phyloP scores from a whole-genome alignment of 1,284 basidiomycete species.

The Filobasidium uniguttulatum region DNA sequence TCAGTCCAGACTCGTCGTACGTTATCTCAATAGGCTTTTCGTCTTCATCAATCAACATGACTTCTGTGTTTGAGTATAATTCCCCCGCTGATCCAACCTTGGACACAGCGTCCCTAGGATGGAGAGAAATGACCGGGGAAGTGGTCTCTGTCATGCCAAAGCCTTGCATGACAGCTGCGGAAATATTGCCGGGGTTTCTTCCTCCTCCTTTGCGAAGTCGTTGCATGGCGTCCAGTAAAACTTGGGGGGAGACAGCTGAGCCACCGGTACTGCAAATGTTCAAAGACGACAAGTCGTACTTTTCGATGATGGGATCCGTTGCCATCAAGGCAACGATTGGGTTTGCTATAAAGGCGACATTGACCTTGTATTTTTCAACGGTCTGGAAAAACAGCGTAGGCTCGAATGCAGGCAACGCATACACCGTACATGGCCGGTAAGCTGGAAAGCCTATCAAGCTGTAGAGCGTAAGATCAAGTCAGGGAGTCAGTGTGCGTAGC shows the following conservation, averaged over 20 bases:
- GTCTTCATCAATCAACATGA: slow-evolving; percentile 47
- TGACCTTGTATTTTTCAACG: slow-evolving; percentile 58
- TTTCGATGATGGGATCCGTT: slow-evolving; percentile 45
- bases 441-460: slow-evolving; percentile 38
- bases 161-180: not conserved
- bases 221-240: slow-evolving; percentile 27
- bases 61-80: slow-evolving; percentile 63
- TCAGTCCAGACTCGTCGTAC: slow-evolving; percentile 16
- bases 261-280: slow-evolving; percentile 57
- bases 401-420: slow-evolving; percentile 53
- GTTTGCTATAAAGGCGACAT: slow-evolving; percentile 57
- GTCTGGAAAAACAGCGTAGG: slow-evolving; percentile 45
- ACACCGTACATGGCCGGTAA: slow-evolving; percentile 53
- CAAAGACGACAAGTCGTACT: slow-evolving; percentile 55
- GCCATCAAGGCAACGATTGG: slow-evolving; percentile 54
- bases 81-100: slow-evolving; percentile 55
- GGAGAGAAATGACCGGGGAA: slow-evolving; percentile 33
- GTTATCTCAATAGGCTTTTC: slow-evolving; percentile 35
- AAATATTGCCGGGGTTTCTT: not conserved
- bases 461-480: not conserved
- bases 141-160: slow-evolving; percentile 39
- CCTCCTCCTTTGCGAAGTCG: not conserved
- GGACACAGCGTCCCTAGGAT: slow-evolving; percentile 20
- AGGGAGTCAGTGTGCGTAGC: too few relatives aligned
- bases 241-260: slow-evolving; percentile 57